These are phyloP conservation scores for Beta macrorhiza DNA, from an alignment of 179 eudicot genomes.

Conservation along the genomic window DNA sequence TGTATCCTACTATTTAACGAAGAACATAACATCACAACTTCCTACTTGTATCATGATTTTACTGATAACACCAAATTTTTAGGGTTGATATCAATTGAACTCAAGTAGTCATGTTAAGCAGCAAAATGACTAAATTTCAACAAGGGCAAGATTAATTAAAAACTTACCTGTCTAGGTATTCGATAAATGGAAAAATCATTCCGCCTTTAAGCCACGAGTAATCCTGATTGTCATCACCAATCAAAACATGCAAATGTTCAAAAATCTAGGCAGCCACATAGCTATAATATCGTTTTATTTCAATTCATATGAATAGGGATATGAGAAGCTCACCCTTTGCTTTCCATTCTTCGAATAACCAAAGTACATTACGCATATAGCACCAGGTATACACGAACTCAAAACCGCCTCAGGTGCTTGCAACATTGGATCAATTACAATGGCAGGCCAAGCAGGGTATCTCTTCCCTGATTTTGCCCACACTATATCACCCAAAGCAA, in stretches of 20 bases:
- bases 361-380: slow-evolving; percentile 84
- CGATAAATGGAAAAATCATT: slow-evolving; percentile 84
- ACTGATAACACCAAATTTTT: neutral
- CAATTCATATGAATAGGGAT: neutral
- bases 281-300: neutral
- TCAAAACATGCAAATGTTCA: neutral
- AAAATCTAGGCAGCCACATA: slow-evolving; percentile 2
- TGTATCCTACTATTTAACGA: neutral
- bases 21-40: neutral
- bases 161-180: slow-evolving; percentile 70
- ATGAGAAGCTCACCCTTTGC: slow-evolving; percentile 53
- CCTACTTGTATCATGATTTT: neutral
- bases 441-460: slow-evolving; percentile 93
- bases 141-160: neutral
- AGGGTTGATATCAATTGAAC: neutral
- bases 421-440: slow-evolving; percentile 82
- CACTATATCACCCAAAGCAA: slow-evolving; percentile 70
- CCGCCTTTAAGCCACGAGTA: slow-evolving; percentile 94
- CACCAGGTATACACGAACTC: slow-evolving; percentile 71
- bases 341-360: slow-evolving; percentile 73
- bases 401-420: slow-evolving; percentile 81
- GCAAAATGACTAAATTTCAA: neutral
- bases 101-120: neutral
- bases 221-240: slow-evolving; percentile 49
- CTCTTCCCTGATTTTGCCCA: slow-evolving; percentile 95